Percentiles rank a stretch among this genome's conserved stretches.
Conservation (phyloP, 2,329 filamentous ascomycete genomes). For the Meredithiella fracta region DNA sequence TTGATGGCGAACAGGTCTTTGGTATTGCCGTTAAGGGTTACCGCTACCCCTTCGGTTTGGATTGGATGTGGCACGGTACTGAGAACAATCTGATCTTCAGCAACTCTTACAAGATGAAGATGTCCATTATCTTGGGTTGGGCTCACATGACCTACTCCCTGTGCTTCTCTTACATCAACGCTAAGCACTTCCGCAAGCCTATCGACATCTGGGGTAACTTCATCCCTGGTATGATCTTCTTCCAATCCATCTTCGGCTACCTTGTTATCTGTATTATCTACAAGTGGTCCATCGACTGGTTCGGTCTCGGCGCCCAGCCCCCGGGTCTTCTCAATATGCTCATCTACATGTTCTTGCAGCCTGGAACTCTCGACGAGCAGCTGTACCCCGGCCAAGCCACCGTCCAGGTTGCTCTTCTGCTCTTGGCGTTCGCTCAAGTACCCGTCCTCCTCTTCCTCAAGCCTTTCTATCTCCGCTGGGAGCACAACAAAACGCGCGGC, state of each 20-base stretch:
- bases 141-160: conserved; percentile 97
- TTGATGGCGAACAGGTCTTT: conserved; percentile 44
- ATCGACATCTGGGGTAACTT: conserved; percentile 98
- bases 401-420: conserved; percentile 62
- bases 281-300: conserved; percentile 93
- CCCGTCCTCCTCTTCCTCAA: conserved; percentile 87
- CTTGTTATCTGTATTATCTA: conserved; percentile 86
- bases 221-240: conserved; percentile 96
- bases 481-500: conserved; percentile 77
- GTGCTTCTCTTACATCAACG: conserved; percentile 83
- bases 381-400: conserved; percentile 63
- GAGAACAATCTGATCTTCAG: conserved; percentile 91
- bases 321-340: conserved; percentile 95
- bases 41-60: conserved; percentile 87
- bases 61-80: conserved; percentile 91
- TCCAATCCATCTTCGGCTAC: conserved; percentile 97
- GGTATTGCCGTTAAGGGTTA: conserved; percentile 57
- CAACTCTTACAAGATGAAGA: conserved; percentile 99
- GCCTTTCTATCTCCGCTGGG: conserved; percentile 84
- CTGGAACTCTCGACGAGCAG: conserved; percentile 54
- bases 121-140: conserved; percentile 96
- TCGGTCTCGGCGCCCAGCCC: conserved; percentile 42
- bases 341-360: conserved; percentile 97
- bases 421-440: conserved; percentile 73
- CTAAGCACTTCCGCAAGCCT: conserved; percentile 80